These are phyloP conservation scores for Sarcocystis neurona DNA, from an alignment of 169 alveolate species.

Conservation along the genomic window DNA sequence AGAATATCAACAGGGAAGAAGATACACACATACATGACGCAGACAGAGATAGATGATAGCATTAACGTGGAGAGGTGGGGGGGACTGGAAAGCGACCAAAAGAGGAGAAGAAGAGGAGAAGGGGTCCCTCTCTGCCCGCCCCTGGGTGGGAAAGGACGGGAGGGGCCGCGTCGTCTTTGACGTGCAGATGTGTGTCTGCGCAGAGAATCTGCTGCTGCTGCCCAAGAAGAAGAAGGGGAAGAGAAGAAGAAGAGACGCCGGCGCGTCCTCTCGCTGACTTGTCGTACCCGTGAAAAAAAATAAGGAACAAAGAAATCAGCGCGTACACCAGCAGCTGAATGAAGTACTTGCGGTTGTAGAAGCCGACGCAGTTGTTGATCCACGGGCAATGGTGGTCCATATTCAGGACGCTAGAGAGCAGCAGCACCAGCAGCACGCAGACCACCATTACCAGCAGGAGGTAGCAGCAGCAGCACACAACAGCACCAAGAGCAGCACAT, in stretches of 20 bases:
- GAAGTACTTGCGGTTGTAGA: conserved; percentile 94
- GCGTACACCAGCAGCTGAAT: conserved; percentile 91
- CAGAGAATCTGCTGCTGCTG: too few species aligned
- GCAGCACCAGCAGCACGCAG: too few species aligned
- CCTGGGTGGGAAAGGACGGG: too few species aligned
- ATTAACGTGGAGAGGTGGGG: neutral
- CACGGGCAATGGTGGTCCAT: conserved; percentile 99
- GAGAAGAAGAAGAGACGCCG: neutral
- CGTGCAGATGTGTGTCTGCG: too few species aligned
- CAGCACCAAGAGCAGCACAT: too few species aligned
- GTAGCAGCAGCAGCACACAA: too few species aligned
- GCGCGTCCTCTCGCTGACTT: neutral
- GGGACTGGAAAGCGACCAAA: neutral
- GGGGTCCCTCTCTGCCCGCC: too few species aligned
- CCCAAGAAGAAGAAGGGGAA: too few species aligned
- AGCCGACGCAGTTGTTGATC: conserved; percentile 97
- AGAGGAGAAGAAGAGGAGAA: neutral
- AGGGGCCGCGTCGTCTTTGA: too few species aligned
- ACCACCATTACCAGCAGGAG: too few species aligned
- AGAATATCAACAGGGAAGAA: neutral
- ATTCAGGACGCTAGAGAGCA: conserved; percentile 86
- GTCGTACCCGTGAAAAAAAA: conserved; percentile 34
- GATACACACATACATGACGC: neutral
- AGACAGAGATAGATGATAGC: neutral
- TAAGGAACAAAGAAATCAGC: conserved; percentile 64